These are phyloP conservation scores for Exsudoporus floridanus DNA, from an alignment of 1,284 basidiomycete species.

Conservation along the genomic window DNA sequence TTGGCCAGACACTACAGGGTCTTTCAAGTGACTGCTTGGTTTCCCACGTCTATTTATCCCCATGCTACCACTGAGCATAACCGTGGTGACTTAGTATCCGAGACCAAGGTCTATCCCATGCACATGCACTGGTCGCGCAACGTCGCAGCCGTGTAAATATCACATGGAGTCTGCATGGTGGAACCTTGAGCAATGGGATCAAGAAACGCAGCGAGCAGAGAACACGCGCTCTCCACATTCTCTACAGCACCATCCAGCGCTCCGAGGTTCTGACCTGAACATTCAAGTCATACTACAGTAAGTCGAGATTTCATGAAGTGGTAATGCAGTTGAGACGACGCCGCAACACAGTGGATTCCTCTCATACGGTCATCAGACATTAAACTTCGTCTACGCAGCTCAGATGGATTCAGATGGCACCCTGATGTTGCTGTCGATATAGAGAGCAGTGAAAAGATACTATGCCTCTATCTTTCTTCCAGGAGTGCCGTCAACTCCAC, in stretches of 20 bases:
- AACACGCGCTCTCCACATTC: neutral
- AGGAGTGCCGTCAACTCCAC: neutral
- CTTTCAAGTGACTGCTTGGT: neutral
- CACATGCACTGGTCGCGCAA: too few species aligned
- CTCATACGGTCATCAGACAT: neutral
- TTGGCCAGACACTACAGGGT: neutral
- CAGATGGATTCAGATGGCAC: neutral
- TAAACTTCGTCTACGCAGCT: neutral
- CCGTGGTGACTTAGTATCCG: too few species aligned
- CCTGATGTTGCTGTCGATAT: neutral
- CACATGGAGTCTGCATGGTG: neutral
- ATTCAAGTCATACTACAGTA: neutral
- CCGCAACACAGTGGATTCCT: neutral
- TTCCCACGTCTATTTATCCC: slow-evolving; percentile 18
- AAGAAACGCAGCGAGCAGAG: neutral
- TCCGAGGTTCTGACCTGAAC: neutral
- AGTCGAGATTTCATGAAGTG: neutral
- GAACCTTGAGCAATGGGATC: neutral
- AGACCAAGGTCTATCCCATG: too few species aligned
- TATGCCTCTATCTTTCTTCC: neutral
- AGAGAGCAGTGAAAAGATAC: neutral
- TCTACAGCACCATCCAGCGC: neutral
- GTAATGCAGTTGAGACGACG: neutral
- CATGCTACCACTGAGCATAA: neutral
- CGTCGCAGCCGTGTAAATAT: too few species aligned